These are phyloP conservation scores for Leccinum fallax DNA, from an alignment of 1,284 basidiomycete genomes.

Conservation along the genomic window DNA sequence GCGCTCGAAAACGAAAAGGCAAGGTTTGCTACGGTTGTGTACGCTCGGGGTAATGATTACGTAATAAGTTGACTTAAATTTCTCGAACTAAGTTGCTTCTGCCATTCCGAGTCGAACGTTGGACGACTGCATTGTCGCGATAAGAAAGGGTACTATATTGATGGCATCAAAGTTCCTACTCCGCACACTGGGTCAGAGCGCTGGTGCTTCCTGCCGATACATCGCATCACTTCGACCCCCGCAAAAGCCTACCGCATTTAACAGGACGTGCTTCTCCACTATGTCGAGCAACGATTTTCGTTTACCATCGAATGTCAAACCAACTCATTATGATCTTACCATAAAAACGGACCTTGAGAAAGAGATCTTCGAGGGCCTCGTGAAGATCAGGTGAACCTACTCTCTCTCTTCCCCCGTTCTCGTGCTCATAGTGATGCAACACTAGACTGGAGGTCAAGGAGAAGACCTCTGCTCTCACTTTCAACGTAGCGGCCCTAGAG, in stretches of 20 bases:
- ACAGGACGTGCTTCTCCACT: constrained; percentile 16
- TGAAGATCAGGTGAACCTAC: constrained; percentile 65
- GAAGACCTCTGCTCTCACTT: constrained; percentile 65
- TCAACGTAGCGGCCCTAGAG: constrained; percentile 75
- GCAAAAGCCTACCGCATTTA: constrained; percentile 6
- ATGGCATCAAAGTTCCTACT: constrained; percentile 18
- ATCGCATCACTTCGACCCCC: constrained; percentile 1
- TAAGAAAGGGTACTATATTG: neutral
- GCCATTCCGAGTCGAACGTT: neutral
- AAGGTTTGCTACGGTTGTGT: too few relatives aligned
- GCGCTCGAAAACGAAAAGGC: too few relatives aligned
- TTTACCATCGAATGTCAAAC: constrained; percentile 74
- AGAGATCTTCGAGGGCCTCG: constrained; percentile 77
- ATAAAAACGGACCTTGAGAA: constrained; percentile 84
- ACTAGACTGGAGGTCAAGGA: constrained; percentile 71
- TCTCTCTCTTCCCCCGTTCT: neutral
- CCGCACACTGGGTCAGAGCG: constrained; percentile 5
- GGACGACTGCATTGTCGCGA: neutral
- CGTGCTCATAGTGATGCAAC: constrained; percentile 6
- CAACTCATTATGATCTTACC: constrained; percentile 83
- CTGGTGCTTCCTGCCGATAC: neutral
- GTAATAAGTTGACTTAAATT: too few relatives aligned
- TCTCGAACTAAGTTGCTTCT: neutral
- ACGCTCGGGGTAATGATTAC: too few relatives aligned
- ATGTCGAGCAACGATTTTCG: constrained; percentile 53